Conservation (phyloP, 495 filamentous ascomycete genomes). For the Neurospora pannonica region DNA sequence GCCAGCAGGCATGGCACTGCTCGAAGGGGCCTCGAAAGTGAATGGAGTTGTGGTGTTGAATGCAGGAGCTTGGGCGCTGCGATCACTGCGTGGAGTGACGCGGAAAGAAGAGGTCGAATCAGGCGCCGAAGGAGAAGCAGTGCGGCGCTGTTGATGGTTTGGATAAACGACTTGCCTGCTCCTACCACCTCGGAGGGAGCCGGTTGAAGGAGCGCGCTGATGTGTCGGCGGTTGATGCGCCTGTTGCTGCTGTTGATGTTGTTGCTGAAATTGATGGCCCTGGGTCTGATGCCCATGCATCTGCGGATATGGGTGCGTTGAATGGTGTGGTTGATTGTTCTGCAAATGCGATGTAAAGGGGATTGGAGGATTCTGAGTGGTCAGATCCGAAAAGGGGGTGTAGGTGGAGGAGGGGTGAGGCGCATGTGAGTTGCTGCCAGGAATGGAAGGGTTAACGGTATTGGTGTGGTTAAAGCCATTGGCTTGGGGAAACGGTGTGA, state of each 20-base stretch:
- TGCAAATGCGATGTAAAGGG: neutral
- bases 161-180: neutral
- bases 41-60: constrained; percentile 10
- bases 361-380: neutral
- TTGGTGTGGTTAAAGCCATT: neutral
- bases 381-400: neutral
- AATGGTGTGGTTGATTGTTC: neutral
- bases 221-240: neutral
- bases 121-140: constrained; percentile 14
- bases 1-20: constrained; percentile 14
- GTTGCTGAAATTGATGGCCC: neutral
- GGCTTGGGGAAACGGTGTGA: neutral
- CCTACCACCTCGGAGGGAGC: constrained; percentile 12
- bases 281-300: neutral
- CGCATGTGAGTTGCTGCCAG: neutral
- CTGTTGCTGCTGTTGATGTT: constrained; percentile 1
- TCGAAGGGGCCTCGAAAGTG: constrained; percentile 22
- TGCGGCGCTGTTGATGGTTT: constrained; percentile 1
- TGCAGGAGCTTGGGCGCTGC: constrained; percentile 8
- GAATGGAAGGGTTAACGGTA: neutral
- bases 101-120: neutral
- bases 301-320: neutral
- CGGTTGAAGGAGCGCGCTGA: constrained; percentile 6
- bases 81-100: constrained; percentile 11
- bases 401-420: neutral